These are phyloP conservation scores for Termitomyces sp. DNA, from an alignment of 768 basidiomycete genomes.

Conservation along the genomic window DNA sequence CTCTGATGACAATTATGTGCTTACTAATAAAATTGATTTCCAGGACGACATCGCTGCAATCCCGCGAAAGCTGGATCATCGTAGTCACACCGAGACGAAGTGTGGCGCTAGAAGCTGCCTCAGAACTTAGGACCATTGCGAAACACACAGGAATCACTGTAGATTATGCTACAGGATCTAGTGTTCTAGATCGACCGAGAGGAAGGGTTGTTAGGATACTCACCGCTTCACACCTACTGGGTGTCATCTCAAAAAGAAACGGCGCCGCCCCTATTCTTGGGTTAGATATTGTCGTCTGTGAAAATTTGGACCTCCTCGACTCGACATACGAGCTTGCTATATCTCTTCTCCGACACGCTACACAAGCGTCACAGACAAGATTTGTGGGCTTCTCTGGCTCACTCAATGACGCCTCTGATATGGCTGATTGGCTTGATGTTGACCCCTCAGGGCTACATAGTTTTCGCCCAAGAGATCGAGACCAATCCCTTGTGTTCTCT, in stretches of 20 bases:
- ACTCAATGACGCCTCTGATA: slow-evolving; percentile 71
- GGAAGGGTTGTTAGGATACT: slow-evolving; percentile 49
- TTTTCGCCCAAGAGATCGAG: slow-evolving; percentile 80
- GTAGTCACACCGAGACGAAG: slow-evolving; percentile 57
- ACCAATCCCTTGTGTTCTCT: slow-evolving; percentile 64
- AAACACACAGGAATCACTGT: slow-evolving; percentile 32
- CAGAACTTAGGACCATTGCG: slow-evolving; percentile 42
- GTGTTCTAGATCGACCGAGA: slow-evolving; percentile 29
- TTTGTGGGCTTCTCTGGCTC: slow-evolving; percentile 75
- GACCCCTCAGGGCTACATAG: slow-evolving; percentile 56
- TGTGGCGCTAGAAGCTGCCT: slow-evolving; percentile 47
- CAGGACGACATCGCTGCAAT: slow-evolving; percentile 51
- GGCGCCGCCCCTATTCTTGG: slow-evolving; percentile 24
- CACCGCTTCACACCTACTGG: slow-evolving; percentile 47
- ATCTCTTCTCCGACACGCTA: slow-evolving; percentile 63
- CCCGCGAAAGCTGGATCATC: slow-evolving; percentile 48
- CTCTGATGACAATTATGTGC: neutral
- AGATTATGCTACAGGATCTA: slow-evolving; percentile 26
- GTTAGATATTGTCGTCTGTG: slow-evolving; percentile 70
- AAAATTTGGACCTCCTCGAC: slow-evolving; percentile 82
- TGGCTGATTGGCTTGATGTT: slow-evolving; percentile 82
- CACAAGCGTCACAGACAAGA: slow-evolving; percentile 57
- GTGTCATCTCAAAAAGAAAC: slow-evolving; percentile 29
- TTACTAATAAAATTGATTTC: neutral
- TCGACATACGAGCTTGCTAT: slow-evolving; percentile 76